These are phyloP conservation scores for Boletus rufocinnamomeus DNA, from an alignment of 768 basidiomycete genomes.

Conservation along the genomic window DNA sequence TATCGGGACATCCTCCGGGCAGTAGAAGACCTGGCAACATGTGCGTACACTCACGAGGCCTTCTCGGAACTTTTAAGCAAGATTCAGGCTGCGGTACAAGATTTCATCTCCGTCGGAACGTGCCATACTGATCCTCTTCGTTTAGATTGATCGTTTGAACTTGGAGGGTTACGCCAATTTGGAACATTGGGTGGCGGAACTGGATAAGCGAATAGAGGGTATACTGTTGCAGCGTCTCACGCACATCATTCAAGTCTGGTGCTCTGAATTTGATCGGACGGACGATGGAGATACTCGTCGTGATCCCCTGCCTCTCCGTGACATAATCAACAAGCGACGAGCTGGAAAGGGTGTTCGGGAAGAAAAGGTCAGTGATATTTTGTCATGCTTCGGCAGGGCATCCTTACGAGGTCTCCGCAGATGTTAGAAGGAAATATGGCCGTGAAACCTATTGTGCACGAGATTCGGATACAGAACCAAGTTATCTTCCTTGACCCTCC, in stretches of 20 bases:
- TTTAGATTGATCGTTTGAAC: slow-evolving; percentile 89
- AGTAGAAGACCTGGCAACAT: slow-evolving; percentile 86
- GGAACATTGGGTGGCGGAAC: slow-evolving; percentile 86
- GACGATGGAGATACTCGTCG: slow-evolving; percentile 69
- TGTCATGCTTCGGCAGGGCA: neutral
- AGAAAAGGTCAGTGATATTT: slow-evolving; percentile 60
- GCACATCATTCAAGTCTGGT: slow-evolving; percentile 85
- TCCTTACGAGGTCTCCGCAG: slow-evolving; percentile 38
- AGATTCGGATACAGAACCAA: slow-evolving; percentile 97
- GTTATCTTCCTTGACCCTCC: slow-evolving; percentile 99
- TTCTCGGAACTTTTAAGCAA: slow-evolving; percentile 77
- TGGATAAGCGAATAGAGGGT: slow-evolving; percentile 80
- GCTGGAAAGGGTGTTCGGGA: slow-evolving; percentile 73
- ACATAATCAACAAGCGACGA: slow-evolving; percentile 64
- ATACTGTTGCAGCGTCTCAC: slow-evolving; percentile 75
- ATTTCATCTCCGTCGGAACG: neutral
- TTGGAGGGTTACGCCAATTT: slow-evolving; percentile 95
- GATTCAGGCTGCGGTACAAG: slow-evolving; percentile 80
- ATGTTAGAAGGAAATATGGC: slow-evolving; percentile 72
- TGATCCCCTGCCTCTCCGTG: slow-evolving; percentile 51
- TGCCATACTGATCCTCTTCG: neutral
- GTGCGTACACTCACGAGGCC: slow-evolving; percentile 80
- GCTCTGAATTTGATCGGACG: slow-evolving; percentile 75
- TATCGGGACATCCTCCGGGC: slow-evolving; percentile 83
- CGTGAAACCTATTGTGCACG: slow-evolving; percentile 87